Base-by-base conservation (phyloP, 2,329 filamentous ascomycete species). In the Exophiala spinifera region DNA sequence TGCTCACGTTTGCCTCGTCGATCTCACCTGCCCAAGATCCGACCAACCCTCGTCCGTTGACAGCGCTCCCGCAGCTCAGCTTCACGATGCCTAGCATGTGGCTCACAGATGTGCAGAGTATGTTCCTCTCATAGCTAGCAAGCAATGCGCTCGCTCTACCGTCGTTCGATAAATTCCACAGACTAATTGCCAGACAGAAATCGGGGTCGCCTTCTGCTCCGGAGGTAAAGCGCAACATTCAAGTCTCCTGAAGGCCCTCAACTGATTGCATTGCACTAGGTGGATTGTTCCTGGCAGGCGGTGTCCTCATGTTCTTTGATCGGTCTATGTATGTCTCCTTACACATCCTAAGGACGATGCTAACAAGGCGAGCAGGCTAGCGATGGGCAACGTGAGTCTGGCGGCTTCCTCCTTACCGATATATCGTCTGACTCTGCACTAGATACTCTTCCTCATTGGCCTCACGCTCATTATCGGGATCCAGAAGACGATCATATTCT, bases 381-480 rank as follows among this genome's bases (percentile, higher is more conserved):
- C 92, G 64, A 97, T 97, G 94, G 94, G 94, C 76, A 97, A 97
- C 69, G 88, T 92, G 67, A 10, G 28, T 77, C 69, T 46, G 40
- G 51, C 57, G 34, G 21, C 59, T 39, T 51, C 39, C 45, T 49
- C 46, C 53, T 55, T 54, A 52, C 45, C 59, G 59, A 47, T 31
- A 54, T 43, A 15, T 14, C 10, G 36, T 21, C 59, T 61, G 46
- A 59, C 20, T 20, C 48, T 33, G 53, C 43, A 3, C 21, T 66
- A 95, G 90, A 95, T 99, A 72, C 90, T 99, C 71, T 97, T 99
- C 80, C 84, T 99, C 51, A 89, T 96, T 76, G 94, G 94, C 71
- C 84, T 99, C 21, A 95, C 91, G 25, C 87, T 97, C 56, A 95
- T 97, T 66, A 96, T 99, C 74, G 94, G 94, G 40, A 82, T 89